Percentiles rank a stretch among this genome's conserved stretches.
Evolutionary conservation across 2,329 filamentous ascomycete genomes (phyloP).

Genomic region (Botrytis elliptica): DNA sequence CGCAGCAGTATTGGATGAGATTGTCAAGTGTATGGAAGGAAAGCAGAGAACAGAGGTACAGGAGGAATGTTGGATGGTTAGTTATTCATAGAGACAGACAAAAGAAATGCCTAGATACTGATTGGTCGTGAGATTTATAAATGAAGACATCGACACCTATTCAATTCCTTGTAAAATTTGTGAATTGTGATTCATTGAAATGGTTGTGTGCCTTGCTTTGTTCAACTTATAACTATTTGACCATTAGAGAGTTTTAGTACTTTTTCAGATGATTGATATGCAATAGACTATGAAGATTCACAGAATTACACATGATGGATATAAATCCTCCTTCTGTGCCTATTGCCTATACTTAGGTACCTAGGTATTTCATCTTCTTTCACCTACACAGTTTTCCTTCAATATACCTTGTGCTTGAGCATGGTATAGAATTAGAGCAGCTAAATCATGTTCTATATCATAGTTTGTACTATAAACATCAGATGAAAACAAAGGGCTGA

Average conservation of each 20-base stretch:
- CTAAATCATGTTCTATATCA: neutral
- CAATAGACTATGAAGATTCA: neutral
- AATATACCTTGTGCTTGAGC: neutral
- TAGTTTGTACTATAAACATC: neutral
- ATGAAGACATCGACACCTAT: neutral
- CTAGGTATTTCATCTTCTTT: neutral
- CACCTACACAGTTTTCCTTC: neutral
- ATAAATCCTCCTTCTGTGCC: rapidly evolving
- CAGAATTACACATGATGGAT: neutral
- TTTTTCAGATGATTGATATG: neutral
- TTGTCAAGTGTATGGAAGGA: neutral
- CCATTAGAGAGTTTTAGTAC: neutral
- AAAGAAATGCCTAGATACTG: neutral
- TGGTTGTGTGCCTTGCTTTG: neutral
- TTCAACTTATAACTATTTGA: neutral
- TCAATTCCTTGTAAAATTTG: neutral
- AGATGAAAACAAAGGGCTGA: neutral
- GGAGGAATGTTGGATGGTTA: neutral
- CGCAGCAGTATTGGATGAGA: neutral
- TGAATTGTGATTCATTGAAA: neutral
- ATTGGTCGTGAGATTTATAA: rapidly evolving
- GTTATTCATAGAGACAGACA: neutral
- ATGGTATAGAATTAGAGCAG: rapidly evolving
- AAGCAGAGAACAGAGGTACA: neutral
- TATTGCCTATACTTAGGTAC: neutral